These are phyloP conservation scores for Yamadazyma kitorensis DNA, from an alignment of 805 yeast species.

Conservation along the genomic window DNA sequence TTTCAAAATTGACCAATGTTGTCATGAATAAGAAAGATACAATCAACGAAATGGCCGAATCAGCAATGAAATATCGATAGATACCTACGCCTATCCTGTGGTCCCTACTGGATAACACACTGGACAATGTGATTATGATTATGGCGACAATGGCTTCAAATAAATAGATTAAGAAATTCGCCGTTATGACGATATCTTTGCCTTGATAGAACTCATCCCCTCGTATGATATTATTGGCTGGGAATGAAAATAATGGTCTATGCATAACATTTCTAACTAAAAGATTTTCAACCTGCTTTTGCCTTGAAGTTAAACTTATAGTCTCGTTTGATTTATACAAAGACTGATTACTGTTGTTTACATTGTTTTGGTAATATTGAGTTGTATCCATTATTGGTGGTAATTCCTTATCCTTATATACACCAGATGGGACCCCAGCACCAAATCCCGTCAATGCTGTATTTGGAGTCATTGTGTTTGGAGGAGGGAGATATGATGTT, in stretches of 20 bases:
- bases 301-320: constrained; percentile 20
- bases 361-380: constrained; percentile 11
- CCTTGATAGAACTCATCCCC: constrained; percentile 13
- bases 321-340: constrained; percentile 11
- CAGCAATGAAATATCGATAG: constrained; percentile 38
- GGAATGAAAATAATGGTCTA: constrained; percentile 24
- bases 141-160: constrained; percentile 29
- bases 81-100: constrained; percentile 19
- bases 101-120: constrained; percentile 25
- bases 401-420: constrained; percentile 17
- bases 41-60: constrained; percentile 28
- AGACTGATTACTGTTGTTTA: constrained; percentile 1
- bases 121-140: constrained; percentile 24
- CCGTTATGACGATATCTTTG: constrained; percentile 20
- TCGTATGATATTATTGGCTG: constrained; percentile 15
- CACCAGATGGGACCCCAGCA: too few relatives aligned
- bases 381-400: constrained; percentile 24
- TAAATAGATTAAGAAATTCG: constrained; percentile 26
- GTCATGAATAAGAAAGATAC: constrained; percentile 34
- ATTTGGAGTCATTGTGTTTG: constrained; percentile 4
- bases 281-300: constrained; percentile 23
- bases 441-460: not conserved
- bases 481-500: constrained; percentile 13
- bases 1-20: constrained; percentile 37
- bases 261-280: constrained; percentile 33